These are phyloP conservation scores for Phytophthora crassamura DNA, from an alignment of 352 stramenopile genomes.

Conservation along the genomic window DNA sequence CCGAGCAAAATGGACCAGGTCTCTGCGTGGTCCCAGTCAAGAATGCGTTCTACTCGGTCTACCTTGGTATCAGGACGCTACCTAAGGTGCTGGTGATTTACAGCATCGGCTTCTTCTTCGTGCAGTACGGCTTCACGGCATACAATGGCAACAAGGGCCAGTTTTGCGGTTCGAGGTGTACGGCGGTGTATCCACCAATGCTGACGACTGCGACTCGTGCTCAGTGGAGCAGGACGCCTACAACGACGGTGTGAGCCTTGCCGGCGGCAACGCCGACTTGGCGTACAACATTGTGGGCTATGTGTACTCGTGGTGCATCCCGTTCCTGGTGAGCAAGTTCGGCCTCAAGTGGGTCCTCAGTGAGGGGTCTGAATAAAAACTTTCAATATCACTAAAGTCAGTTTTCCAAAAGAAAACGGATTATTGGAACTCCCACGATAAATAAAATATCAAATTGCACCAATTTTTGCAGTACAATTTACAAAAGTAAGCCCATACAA, in stretches of 20 bases:
- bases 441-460: too few species aligned
- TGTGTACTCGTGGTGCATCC: constrained; percentile 47
- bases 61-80: constrained; percentile 42
- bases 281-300: constrained; percentile 45
- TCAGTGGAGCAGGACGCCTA: constrained; percentile 36
- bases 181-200: constrained; percentile 29
- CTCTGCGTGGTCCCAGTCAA: constrained; percentile 26
- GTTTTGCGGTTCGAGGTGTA: constrained; percentile 51
- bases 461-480: constrained; percentile 5
- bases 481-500: too few species aligned
- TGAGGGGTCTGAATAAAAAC: too few species aligned
- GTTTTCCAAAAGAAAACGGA: constrained; percentile 7
- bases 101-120: constrained; percentile 35
- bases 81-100: constrained; percentile 47
- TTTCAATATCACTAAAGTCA: constrained; percentile 4
- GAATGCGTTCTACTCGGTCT: constrained; percentile 47
- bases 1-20: constrained; percentile 21
- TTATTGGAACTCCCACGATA: neutral
- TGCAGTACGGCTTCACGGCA: constrained; percentile 39
- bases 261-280: constrained; percentile 44
- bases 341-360: constrained; percentile 45
- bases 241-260: constrained; percentile 47
- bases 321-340: constrained; percentile 46
- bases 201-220: constrained; percentile 43
- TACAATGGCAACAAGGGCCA: constrained; percentile 42